Conservation (phyloP, 2,329 filamentous ascomycete genomes). For the Fusarium sp. region DNA sequence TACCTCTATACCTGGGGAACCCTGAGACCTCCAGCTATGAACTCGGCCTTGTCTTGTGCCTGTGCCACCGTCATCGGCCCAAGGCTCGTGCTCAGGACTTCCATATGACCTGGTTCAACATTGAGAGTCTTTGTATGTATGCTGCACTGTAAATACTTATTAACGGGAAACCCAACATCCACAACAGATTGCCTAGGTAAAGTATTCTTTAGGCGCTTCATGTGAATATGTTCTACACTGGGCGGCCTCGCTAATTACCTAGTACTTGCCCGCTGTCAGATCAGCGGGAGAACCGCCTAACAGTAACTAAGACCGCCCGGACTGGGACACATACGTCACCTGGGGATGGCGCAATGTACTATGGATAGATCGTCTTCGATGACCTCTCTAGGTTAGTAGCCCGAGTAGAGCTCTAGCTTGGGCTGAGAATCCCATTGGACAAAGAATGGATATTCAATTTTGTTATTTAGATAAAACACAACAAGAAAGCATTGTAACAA, state of each 20-base stretch:
- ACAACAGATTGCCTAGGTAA: background rate
- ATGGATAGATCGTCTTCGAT: constrained; percentile 3
- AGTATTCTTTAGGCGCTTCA: background rate
- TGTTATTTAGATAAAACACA: background rate
- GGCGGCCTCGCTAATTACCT: constrained; percentile 33
- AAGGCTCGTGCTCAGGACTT: constrained; percentile 11
- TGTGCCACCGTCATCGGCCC: constrained; percentile 7
- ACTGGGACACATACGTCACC: constrained; percentile 1
- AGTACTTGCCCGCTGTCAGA: constrained; percentile 21
- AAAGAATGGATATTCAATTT: background rate
- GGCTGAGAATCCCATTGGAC: background rate
- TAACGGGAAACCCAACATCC: background rate
- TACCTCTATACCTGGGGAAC: constrained; percentile 16
- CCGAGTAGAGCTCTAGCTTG: background rate
- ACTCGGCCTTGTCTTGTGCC: constrained; percentile 5
- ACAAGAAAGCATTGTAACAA: background rate
- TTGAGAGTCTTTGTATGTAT: background rate
- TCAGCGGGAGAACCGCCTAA: constrained; percentile 8
- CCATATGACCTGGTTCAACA: background rate
- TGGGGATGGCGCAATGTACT: constrained; percentile 15
- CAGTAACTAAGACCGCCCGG: background rate
- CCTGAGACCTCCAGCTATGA: constrained; percentile 3
- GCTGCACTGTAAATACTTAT: background rate
- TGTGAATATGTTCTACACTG: background rate
- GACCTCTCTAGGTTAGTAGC: background rate